Base-by-base conservation (phyloP, 805 yeast genomes). In the Cyberlindnera saturnus region DNA sequence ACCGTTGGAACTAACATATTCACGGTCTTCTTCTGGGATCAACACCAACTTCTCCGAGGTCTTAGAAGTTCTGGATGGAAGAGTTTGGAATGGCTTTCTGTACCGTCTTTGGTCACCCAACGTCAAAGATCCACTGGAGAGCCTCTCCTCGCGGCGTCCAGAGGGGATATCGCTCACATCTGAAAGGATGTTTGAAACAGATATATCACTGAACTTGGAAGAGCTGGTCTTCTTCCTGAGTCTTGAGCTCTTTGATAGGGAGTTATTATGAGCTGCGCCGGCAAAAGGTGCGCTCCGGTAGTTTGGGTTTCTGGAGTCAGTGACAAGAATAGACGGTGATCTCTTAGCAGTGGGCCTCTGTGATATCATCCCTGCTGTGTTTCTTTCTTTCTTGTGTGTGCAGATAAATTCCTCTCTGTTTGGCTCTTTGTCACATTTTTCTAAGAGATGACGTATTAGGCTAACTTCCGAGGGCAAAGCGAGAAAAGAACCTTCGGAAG, bases 311-410 rank as follows among this genome's bases (percentile, higher is more conserved):
- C 98, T 71, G 3, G 86, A 79, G 65, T 90, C 98, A 0, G 98
- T 91, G 32, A 90, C 98, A 44, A 90, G 71, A 57, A 90, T 90
- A 2, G 96, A 86, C 10, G 98, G 97, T 28, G 96, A 86, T 54
- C 97, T 67, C 55, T 86, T 86, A 13, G 96, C 87, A 6, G 86
- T 48, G 4, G 85, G 82, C 44, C 72, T 59, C 44, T 59, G 67
- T 26, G 57, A 41, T 55, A 51, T 55, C 5, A 19, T 34, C 1
- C 30, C 5, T 34, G 23, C 23, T 13, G n/a, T 23, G 18, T 32
- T 7, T 36, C 8, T 29, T 18, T 32, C 30, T 10, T 9, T 36
- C 10, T 40, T 29, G 7, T 10, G 7, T n/a, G n/a, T 6, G n/a
- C 8, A 10, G 5, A 1, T 14, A 23, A 17, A 16, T 36, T 28